A percentile compares a stretch with the other conserved stretches of the same genome.
Evolutionary conservation across 169 alveolate species (phyloP).

Genomic region (Plasmodium cynomolgi): DNA sequence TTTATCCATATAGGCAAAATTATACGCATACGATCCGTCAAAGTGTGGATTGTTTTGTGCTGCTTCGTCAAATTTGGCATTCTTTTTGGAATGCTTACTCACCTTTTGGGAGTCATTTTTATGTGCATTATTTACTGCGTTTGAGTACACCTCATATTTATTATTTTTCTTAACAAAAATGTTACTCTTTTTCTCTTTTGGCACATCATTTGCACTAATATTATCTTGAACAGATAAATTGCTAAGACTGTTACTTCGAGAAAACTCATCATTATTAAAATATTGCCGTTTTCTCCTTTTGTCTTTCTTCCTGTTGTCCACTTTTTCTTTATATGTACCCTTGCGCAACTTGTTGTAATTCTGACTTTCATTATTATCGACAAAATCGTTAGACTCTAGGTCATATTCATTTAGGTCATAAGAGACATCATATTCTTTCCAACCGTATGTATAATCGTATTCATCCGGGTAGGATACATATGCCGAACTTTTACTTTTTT

Average conservation of each 20-base stretch:
- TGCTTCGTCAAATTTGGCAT: neutral
- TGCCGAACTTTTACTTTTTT: neutral
- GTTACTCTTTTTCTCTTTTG: neutral
- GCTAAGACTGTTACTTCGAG: neutral
- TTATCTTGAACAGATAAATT: neutral
- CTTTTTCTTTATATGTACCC: neutral
- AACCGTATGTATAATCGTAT: neutral
- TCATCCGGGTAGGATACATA: neutral
- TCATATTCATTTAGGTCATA: neutral
- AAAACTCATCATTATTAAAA: neutral
- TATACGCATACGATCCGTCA: slow-evolving; percentile 68
- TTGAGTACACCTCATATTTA: neutral
- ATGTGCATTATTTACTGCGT: neutral
- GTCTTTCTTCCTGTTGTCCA: neutral
- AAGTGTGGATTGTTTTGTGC: neutral
- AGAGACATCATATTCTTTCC: neutral
- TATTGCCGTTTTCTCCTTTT: neutral
- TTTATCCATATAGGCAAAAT: slow-evolving; percentile 51
- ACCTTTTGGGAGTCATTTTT: neutral
- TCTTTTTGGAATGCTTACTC: neutral
- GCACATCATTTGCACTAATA: neutral
- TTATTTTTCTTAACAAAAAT: neutral
- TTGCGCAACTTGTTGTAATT: neutral
- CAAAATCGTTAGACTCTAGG: neutral
- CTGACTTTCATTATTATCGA: neutral